Conservation (phyloP, 345 rosid species). For the Cardamine chenopodiifolia region DNA sequence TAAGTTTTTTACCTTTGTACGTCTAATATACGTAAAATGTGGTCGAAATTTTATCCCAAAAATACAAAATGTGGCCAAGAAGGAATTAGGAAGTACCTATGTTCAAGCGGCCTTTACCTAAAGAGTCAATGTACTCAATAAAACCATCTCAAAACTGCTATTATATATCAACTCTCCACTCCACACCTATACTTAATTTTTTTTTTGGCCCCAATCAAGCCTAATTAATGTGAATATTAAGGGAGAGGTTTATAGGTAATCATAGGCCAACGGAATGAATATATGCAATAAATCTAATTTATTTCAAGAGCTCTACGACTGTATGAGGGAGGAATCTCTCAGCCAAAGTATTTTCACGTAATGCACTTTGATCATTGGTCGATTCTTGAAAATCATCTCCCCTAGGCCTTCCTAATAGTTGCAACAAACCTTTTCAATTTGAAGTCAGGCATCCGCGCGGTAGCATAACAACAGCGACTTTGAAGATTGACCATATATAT, state of each 20-base stretch:
- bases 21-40: too few relatives aligned
- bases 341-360: too few relatives aligned
- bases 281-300: not conserved
- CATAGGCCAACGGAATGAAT: not conserved
- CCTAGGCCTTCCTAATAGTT: too few relatives aligned
- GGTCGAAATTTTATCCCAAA: not conserved
- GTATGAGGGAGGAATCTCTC: too few relatives aligned
- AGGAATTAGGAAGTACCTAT: not conserved
- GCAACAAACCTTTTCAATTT: not conserved
- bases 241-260: too few relatives aligned
- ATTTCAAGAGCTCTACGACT: not conserved
- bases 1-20: too few relatives aligned
- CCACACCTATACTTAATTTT: not conserved
- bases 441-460: not conserved
- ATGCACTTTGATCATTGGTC: too few relatives aligned
- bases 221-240: too few relatives aligned
- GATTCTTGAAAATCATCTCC: too few relatives aligned
- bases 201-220: not conserved
- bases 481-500: not conserved
- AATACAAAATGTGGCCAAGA: not conserved
- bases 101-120: not conserved
- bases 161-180: not conserved
- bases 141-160: not conserved
- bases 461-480: not conserved
- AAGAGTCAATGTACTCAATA: too few relatives aligned